Conservation (phyloP, 495 filamentous ascomycete species). For the Tuber microsphaerosporum region DNA sequence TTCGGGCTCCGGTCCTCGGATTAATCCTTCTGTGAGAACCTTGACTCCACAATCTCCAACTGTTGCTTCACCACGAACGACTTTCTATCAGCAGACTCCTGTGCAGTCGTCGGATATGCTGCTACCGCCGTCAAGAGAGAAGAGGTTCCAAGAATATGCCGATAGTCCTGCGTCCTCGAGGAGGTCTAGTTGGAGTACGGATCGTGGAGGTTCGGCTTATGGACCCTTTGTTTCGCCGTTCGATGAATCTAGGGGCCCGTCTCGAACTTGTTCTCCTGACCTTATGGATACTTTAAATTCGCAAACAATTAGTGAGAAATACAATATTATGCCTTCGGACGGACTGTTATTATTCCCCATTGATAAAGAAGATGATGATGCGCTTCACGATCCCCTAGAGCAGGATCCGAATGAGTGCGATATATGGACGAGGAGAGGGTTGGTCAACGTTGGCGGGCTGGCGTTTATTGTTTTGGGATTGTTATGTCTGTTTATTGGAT, state of each 20-base stretch:
- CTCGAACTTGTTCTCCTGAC: conserved; percentile 42
- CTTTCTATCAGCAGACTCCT: conserved; percentile 21
- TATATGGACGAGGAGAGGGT: conserved; percentile 59
- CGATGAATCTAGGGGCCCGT: conserved; percentile 35
- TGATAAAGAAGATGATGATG: conserved; percentile 74
- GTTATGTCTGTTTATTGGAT: conserved; percentile 63
- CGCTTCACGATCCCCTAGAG: conserved; percentile 66
- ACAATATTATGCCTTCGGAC: conserved; percentile 62
- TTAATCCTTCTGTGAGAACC: conserved; percentile 4
- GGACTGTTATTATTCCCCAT: conserved; percentile 65
- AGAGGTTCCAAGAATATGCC: conserved; percentile 12
- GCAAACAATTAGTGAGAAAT: conserved; percentile 71
- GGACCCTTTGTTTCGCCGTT: conserved; percentile 51
- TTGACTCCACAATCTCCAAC: conserved; percentile 14
- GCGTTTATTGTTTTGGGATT: conserved; percentile 56
- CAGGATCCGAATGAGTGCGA: conserved; percentile 58
- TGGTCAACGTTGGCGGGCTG: conserved; percentile 62
- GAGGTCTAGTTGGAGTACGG: conserved; percentile 58
- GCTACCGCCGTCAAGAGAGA: conserved; percentile 11
- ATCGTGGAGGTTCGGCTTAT: conserved; percentile 50
- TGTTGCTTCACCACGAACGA: not conserved
- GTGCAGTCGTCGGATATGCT: conserved; percentile 26
- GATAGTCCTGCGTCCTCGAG: conserved; percentile 47
- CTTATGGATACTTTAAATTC: conserved; percentile 58
- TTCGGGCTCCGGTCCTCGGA: not conserved